Conservation (phyloP, 106 monocot species). For the Dendrobium catenatum region DNA sequence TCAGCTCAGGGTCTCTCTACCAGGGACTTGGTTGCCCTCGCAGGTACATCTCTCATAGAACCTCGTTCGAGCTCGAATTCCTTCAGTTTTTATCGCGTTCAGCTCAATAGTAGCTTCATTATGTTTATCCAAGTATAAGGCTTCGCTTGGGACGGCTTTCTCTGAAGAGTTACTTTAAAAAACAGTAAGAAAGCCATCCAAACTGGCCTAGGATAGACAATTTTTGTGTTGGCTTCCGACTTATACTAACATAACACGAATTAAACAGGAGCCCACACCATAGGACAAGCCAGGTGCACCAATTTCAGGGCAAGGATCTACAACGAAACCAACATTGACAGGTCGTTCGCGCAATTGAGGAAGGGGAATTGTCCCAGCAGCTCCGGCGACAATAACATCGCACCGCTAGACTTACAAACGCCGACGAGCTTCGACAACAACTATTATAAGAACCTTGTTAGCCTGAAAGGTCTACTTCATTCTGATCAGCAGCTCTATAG, state of each 20-base stretch:
- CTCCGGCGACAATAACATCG: conserved; percentile 52
- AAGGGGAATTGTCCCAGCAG: conserved; percentile 35
- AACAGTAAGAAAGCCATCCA: too few relatives aligned
- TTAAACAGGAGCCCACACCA: conserved; percentile 60
- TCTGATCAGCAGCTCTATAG: conserved; percentile 85
- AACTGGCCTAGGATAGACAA: too few relatives aligned
- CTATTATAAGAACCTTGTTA: conserved; percentile 76
- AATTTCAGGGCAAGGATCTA: conserved; percentile 53
- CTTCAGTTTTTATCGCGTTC: background rate
- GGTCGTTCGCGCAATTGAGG: conserved; percentile 29
- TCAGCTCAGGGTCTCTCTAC: conserved; percentile 40
- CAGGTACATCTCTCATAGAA: conserved; percentile 10
- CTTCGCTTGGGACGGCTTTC: too few relatives aligned
- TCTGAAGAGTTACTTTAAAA: too few relatives aligned
- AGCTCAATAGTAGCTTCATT: background rate
- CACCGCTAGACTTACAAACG: conserved; percentile 52
- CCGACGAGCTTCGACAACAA: conserved; percentile 50
- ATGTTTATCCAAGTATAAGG: too few relatives aligned
- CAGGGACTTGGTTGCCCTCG: conserved; percentile 50
- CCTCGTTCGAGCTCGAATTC: background rate
- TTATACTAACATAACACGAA: background rate
- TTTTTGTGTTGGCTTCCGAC: too few relatives aligned
- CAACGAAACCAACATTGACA: conserved; percentile 79
- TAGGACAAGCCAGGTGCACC: conserved; percentile 62
- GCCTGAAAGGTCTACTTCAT: conserved; percentile 59